Conservation (phyloP, 1,284 basidiomycete genomes). For the Ceratobasidium sp. region DNA sequence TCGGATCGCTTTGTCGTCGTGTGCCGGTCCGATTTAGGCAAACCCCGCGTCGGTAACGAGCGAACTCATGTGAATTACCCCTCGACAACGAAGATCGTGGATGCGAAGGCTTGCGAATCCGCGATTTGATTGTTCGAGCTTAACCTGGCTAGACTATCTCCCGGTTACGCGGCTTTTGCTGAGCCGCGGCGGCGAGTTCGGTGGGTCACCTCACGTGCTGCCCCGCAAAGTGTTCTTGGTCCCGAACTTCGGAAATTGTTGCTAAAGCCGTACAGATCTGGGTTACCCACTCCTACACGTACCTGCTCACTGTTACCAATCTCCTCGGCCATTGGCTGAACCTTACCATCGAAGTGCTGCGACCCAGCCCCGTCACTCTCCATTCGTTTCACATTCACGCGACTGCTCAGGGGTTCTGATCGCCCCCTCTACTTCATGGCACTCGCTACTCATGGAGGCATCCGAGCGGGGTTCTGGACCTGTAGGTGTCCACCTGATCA, state of each 20-base stretch:
- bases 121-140: constrained; percentile 5
- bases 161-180: background rate
- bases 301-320: background rate
- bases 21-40: background rate
- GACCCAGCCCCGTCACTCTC: background rate
- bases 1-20: no score
- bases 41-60: background rate
- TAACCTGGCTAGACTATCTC: background rate
- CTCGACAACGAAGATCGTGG: no score
- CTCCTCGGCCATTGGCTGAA: background rate
- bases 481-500: background rate
- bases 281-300: background rate
- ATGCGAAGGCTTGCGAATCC: no score
- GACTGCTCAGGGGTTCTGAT: background rate
- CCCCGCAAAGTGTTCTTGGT: background rate
- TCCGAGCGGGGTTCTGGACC: constrained; percentile 23
- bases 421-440: background rate
- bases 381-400: background rate
- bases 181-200: background rate
- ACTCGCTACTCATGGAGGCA: constrained; percentile 1
- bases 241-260: background rate
- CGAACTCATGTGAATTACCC: background rate
- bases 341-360: no score
- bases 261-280: background rate
- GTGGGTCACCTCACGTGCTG: background rate